phyloP scores from a whole-genome alignment of 805 yeast species.

The Starmerella scarabaei region DNA sequence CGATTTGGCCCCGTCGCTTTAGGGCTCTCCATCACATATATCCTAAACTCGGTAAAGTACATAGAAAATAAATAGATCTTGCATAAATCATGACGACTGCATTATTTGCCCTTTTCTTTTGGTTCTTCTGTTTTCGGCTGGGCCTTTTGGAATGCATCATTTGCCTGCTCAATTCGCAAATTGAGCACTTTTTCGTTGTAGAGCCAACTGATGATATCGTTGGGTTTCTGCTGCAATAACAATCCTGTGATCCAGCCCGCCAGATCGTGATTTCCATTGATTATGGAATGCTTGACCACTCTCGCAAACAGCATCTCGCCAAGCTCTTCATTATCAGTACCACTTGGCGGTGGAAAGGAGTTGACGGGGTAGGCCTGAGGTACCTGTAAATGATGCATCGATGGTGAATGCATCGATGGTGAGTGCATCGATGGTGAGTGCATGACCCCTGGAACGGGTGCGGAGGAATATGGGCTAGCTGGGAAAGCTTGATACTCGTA shows the following conservation, averaged over 20 bases:
- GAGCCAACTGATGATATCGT: constrained; percentile 70
- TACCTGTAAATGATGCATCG: not conserved
- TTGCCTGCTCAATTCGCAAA: constrained; percentile 79
- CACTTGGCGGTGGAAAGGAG: not conserved
- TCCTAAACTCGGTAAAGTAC: too few relatives aligned
- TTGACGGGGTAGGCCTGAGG: not conserved
- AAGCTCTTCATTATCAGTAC: constrained; percentile 24
- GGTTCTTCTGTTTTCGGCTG: too few relatives aligned
- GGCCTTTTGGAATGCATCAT: constrained; percentile 60
- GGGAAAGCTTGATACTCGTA: constrained; percentile 7
- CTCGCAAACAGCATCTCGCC: constrained; percentile 89
- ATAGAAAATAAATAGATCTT: too few relatives aligned
- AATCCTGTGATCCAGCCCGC: constrained; percentile 94
- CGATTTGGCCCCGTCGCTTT: constrained; percentile 21
- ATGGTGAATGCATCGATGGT: constrained; percentile 1
- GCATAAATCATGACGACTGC: not conserved
- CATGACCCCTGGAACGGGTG: not conserved
- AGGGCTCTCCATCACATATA: too few relatives aligned
- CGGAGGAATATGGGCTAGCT: too few relatives aligned
- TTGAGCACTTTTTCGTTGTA: constrained; percentile 73
- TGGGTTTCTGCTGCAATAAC: constrained; percentile 81
- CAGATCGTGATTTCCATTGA: constrained; percentile 63
- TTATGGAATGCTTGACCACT: constrained; percentile 65
- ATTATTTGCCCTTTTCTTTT: not conserved
- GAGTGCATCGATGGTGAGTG: not conserved